These are phyloP conservation scores for Karstenula rhodostoma DNA, from an alignment of 2,329 filamentous ascomycete species.

Conservation along the genomic window DNA sequence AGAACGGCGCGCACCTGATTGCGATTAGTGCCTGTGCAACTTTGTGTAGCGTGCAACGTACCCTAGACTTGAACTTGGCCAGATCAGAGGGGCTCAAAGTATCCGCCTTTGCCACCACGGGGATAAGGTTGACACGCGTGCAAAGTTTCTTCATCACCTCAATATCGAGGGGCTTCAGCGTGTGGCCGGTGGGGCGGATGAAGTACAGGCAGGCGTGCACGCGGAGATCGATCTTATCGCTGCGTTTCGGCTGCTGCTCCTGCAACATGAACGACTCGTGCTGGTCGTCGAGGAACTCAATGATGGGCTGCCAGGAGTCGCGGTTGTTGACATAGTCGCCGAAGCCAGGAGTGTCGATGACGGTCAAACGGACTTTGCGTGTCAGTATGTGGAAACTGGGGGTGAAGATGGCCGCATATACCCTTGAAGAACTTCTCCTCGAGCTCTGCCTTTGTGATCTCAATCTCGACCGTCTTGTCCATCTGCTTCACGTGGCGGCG, in stretches of 20 bases:
- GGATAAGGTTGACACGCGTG: conserved; percentile 97
- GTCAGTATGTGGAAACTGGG: conserved; percentile 29
- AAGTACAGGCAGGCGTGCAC: conserved; percentile 99
- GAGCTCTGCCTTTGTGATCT: conserved; percentile 99
- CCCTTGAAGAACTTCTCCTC: conserved; percentile 99
- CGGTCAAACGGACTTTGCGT: conserved; percentile 87
- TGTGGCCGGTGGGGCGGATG: conserved; percentile 97
- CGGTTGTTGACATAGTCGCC: conserved; percentile 99
- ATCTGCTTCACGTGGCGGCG: conserved; percentile 99
- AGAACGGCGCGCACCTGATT: conserved; percentile 88
- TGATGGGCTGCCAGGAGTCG: conserved; percentile 99
- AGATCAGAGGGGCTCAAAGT: conserved; percentile 93
- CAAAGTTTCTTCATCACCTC: conserved; percentile 99
- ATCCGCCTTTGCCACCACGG: conserved; percentile 98
- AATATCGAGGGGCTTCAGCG: conserved; percentile 97
- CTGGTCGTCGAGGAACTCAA: conserved; percentile 99
- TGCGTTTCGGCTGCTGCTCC: conserved; percentile 97
- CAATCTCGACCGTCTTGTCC: conserved; percentile 99
- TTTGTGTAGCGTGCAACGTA: conserved; percentile 57
- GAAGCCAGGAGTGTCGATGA: conserved; percentile 98
- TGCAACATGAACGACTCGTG: conserved; percentile 99
- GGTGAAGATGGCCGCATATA: conserved; percentile 49
- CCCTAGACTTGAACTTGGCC: conserved; percentile 92
- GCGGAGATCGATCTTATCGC: conserved; percentile 99
- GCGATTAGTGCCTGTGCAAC: conserved; percentile 23